These are phyloP conservation scores for Malassezia sympodialis DNA, from an alignment of 1,284 basidiomycete species.

Conservation along the genomic window DNA sequence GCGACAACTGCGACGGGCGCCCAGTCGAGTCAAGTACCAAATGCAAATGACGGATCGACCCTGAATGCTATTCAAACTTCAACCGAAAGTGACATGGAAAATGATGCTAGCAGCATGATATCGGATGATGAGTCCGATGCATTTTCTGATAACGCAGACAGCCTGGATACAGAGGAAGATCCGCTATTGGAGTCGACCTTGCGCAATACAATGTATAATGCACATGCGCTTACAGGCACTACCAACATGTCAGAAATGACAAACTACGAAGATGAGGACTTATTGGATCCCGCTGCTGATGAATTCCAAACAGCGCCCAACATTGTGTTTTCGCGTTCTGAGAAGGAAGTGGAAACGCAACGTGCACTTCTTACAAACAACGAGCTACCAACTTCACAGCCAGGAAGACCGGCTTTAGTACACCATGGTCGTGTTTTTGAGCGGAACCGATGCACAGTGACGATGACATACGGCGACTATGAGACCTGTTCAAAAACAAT, in stretches of 20 bases:
- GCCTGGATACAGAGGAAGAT: slow-evolving; percentile 3
- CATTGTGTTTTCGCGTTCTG: slow-evolving; percentile 14
- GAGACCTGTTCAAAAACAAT: slow-evolving; percentile 48
- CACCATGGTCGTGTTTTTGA: slow-evolving; percentile 55
- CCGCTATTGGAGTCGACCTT: not conserved
- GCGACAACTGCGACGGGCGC: not conserved
- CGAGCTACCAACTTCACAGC: slow-evolving; percentile 2
- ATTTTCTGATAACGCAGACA: slow-evolving; percentile 2
- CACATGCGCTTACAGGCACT: slow-evolving; percentile 1
- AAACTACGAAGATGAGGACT: slow-evolving; percentile 19
- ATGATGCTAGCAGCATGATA: not conserved
- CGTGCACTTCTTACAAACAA: not conserved
- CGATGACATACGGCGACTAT: slow-evolving; percentile 59
- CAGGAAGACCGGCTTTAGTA: slow-evolving; percentile 7
- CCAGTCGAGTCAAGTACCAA: not conserved
- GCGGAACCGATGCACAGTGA: slow-evolving; percentile 83
- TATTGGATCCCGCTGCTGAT: slow-evolving; percentile 12
- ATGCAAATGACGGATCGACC: not conserved
- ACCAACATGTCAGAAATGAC: not conserved
- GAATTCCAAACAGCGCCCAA: slow-evolving; percentile 20
- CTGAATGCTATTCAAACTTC: not conserved
- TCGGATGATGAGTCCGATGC: slow-evolving; percentile 14
- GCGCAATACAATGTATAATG: slow-evolving; percentile 11
- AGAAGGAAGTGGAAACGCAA: slow-evolving; percentile 4
- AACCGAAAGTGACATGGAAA: not conserved